Evolutionary conservation across 768 basidiomycete species (phyloP), one percentile per base, ranked within the genome.

Genomic region (Neoboletus magnificus): DNA sequence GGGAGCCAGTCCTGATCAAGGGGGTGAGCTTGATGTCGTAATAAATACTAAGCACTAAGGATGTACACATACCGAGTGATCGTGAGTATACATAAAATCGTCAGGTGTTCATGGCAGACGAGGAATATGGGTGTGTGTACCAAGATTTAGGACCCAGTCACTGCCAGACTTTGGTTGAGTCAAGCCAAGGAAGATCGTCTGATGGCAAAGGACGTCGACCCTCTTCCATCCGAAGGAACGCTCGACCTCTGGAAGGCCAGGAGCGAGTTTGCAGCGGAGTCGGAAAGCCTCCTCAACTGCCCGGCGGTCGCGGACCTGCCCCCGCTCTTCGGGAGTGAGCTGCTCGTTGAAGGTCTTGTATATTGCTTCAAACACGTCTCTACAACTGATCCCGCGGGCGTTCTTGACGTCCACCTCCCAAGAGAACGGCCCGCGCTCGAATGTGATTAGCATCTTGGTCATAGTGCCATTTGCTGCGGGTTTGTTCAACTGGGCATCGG

Each of bases 321-420:
- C 61, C 52, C 71, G 73, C 32, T 86, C 83, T 33, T 76, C 71
- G 23, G 62, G 60, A 1, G 78, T 77, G 64, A 87, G 69, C 9
- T 72, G 74, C 36, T 71, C 66, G 45, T 76, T 67, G 56, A 79
- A 82, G 6, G 75, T 69, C 41, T 79, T 74, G 62, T 82, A 78
- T 27, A 88, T 84, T 11, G 77, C 80, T 51, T 77, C 67, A 63
- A 86, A 84, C 33, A 88, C 76, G 49, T 87, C 85, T 23, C 79
- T 74, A 61, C 82, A 80, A 15, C 78, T 70, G 52, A 86, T 72
- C 13, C 79, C 79, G 40, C 66, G 66, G 22, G 70, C 48, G 36
- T 77, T 74, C 46, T 74, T 73, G 54, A 83, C 75, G 50, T 76
- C 59, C 37, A 83, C 70, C 6, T 70, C 71, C 74, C 75, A 76